Conservation (phyloP, 2,329 filamentous ascomycete species). For the Cladosporium sp. region DNA sequence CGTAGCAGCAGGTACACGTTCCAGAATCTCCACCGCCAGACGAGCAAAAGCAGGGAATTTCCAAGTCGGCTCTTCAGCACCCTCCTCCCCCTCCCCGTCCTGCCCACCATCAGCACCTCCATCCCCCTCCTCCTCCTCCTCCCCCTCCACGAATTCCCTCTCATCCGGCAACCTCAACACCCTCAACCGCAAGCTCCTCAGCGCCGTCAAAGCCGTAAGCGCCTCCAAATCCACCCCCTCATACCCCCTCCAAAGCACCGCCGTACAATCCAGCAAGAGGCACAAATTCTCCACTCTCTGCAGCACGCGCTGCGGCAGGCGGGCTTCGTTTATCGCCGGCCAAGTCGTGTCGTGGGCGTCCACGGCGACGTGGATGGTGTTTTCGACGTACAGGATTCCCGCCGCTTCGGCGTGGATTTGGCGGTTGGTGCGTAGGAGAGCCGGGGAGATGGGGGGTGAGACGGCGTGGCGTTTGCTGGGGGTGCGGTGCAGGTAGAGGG, state of each 20-base stretch:
- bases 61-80: slow-evolving; percentile 2
- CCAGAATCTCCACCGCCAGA: slow-evolving; percentile 18
- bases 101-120: slow-evolving; percentile 13
- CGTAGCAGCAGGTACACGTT: slow-evolving; percentile 16
- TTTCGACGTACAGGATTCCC: slow-evolving; percentile 39
- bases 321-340: slow-evolving; percentile 21
- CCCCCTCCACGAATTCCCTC: background rate
- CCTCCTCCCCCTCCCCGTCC: slow-evolving; percentile 7
- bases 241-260: slow-evolving; percentile 18
- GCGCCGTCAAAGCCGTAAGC: slow-evolving; percentile 4
- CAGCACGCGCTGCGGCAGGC: slow-evolving; percentile 21
- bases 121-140: slow-evolving; percentile 3
- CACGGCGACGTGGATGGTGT: slow-evolving; percentile 35
- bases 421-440: slow-evolving; percentile 36
- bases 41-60: slow-evolving; percentile 8
- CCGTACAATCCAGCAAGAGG: slow-evolving; percentile 24
- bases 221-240: slow-evolving; percentile 5
- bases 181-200: background rate
- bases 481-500: slow-evolving; percentile 19
- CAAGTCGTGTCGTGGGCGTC: slow-evolving; percentile 24
- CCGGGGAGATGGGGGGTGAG: slow-evolving; percentile 30
- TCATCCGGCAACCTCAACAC: slow-evolving; percentile 14
- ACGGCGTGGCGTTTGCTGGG: slow-evolving; percentile 18
- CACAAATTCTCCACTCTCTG: slow-evolving; percentile 20
- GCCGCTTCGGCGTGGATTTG: slow-evolving; percentile 37